Evolutionary conservation across 1,139 yeast genomes (phyloP), one percentile per base, ranked within the genome.

Genomic region (Candida tetrigidarum): DNA sequence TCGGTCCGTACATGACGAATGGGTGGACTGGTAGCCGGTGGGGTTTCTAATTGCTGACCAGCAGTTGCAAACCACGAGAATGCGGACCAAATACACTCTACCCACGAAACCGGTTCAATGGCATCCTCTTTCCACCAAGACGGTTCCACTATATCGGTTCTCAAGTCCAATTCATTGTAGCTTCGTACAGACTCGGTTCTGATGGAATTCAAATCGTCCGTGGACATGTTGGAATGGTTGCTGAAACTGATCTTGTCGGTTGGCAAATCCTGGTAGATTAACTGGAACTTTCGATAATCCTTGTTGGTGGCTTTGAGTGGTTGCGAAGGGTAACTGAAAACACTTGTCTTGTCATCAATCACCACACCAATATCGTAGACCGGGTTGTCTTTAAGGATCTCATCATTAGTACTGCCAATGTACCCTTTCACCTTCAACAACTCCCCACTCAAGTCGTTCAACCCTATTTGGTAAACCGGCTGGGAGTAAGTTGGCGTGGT

Each of bases 41-140:
- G 36, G 5, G 16, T 35, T 15, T 42, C 39, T 18, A 45, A 29
- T 38, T 48, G 47, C 19, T 79, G 84, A 4, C 96, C 96, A 2
- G 96, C 95, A 27, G 89, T 81, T 2, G 93, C 92, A 85, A 91
- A 86, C 90, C 93, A 86, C 32, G 86, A 74, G 48, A 87, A 76
- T 0, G 92, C 90, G 48, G 81, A 79, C 83, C 90, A 84, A 1
- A 85, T 68, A 42, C 78, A 74, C 55, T 85, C 89, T 37, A 76
- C 68, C 83, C 91, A 80, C 1, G 89, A 75, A 19, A 78, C 60
- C 1, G 85, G 74, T 46, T 81, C 84, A 1, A 80, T 70, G 1
- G 74, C 71, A 3, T 62, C 55, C 2, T 60, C 57, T 3, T 59
- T 46, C 81, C 81, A 77, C 81, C 81, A 78, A 14, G 55, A 50